A percentile compares a stretch with the other conserved stretches of the same genome.
phyloP scores from a whole-genome alignment of 306 rosid genomes.

The Ormosia semicastrata region DNA sequence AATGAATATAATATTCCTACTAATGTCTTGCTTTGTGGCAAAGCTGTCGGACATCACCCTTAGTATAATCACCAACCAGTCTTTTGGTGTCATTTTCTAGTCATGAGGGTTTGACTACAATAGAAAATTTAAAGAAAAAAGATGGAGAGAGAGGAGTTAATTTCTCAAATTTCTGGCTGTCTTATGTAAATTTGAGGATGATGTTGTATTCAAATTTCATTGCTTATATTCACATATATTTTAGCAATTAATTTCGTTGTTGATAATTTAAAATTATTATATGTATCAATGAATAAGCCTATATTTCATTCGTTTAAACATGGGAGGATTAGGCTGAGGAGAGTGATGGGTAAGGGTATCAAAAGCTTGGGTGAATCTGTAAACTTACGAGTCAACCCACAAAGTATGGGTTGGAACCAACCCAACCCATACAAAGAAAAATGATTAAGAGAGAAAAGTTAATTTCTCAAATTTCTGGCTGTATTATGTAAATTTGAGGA shows the following conservation, averaged over 20 bases:
- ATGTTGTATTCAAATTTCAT: not conserved
- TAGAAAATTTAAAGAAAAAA: not conserved
- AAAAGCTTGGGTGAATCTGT: no score
- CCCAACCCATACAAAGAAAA: not conserved
- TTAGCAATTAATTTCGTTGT: not conserved
- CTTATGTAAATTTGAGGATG: constrained; percentile 20
- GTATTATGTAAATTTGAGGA: constrained; percentile 21
- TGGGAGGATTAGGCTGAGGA: no score
- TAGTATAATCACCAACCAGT: constrained; percentile 2
- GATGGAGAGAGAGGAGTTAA: not conserved
- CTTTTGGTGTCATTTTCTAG: constrained; percentile 20
- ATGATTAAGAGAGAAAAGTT: not conserved
- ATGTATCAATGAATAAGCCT: no score
- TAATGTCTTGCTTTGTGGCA: constrained; percentile 81
- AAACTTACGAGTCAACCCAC: no score
- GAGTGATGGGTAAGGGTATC: no score
- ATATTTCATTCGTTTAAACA: no score
- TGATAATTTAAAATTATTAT: not conserved
- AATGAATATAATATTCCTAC: constrained; percentile 82
- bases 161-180: constrained; percentile 7
- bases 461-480: constrained; percentile 6
- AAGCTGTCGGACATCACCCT: constrained; percentile 61
- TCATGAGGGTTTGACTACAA: constrained; percentile 60
- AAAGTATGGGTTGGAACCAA: no score
- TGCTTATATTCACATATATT: not conserved